Evolutionary conservation across 805 yeast species (phyloP), one percentile per base, ranked within the genome.

Genomic region (Cephaloascus albidus): DNA sequence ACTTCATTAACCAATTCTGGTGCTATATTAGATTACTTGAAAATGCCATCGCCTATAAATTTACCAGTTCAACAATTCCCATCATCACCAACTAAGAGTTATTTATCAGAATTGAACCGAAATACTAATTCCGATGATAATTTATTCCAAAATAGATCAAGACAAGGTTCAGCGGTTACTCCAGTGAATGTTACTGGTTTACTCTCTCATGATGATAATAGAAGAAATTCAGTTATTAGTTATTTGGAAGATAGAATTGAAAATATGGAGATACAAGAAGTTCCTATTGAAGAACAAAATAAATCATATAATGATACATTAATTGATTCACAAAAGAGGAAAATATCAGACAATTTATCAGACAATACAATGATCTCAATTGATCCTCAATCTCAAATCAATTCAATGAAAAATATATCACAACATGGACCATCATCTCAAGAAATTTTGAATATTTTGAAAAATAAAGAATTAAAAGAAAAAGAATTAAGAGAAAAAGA

Each of bases 201-300:
- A 28, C 57, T 65, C 36, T 47, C 56, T 4, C 51, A 46, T 32
- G 49, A 44, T 14, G 48, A 49, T 10, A 53, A 54, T 41, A 62
- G 63, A 48, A 49, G 68, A 20, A 63, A 61, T 43, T 58, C 68
- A 2, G 70, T 63, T 3, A 54, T 67, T 43, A 58, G 63, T 45
- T 67, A 65, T 42, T 55, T 67, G 46, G 73, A 67, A 40, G 72
- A 65, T 45, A 64, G 60, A 47, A 67, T 67, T 55, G 70, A 65
- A 38, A 53, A 59, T 3, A 51, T 66, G 41, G 71, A 65, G 37
- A 14, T 34, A 10, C 20, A 34, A 18, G 27, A 34, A 16, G 23
- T 6, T 6, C 20, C 42, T 8, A 15, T n/a, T 3, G 20, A 20
- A 12, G 14, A 38, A 36, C 19, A 36, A 36, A 39, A 33, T 14